phyloP scores from a whole-genome alignment of 495 filamentous ascomycete genomes.

The Lasiosphaeria miniovina region DNA sequence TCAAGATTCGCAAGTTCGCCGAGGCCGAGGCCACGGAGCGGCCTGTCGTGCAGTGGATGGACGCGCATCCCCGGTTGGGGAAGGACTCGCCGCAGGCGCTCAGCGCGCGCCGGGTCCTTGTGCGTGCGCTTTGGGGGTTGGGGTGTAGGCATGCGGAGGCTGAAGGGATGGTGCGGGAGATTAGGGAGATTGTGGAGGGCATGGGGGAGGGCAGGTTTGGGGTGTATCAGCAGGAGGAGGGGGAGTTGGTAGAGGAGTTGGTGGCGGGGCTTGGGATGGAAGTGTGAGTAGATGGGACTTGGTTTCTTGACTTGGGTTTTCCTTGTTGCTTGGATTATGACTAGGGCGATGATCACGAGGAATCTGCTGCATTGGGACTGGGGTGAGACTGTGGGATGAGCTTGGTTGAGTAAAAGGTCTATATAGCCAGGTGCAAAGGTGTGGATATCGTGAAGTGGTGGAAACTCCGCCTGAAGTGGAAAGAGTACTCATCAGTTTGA shows the following conservation, averaged over 20 bases:
- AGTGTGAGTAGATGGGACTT: too few species aligned
- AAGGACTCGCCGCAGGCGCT: slow-evolving; percentile 12
- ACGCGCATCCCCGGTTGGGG: background rate
- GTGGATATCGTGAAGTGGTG: too few species aligned
- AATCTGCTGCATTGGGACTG: too few species aligned
- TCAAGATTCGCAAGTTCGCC: slow-evolving; percentile 1
- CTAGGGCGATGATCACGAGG: too few species aligned
- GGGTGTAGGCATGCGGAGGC: background rate
- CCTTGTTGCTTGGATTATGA: too few species aligned
- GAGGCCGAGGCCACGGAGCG: slow-evolving; percentile 7
- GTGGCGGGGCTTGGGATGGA: background rate
- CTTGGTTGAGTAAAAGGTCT: too few species aligned
- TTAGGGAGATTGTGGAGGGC: background rate
- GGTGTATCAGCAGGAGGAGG: slow-evolving; percentile 9
- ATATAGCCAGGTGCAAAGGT: too few species aligned
- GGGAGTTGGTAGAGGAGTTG: background rate
- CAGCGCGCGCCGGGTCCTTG: slow-evolving; percentile 4
- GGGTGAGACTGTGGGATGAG: too few species aligned
- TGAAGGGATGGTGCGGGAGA: background rate
- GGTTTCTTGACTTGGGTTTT: too few species aligned
- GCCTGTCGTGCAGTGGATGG: slow-evolving; percentile 7
- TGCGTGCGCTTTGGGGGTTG: slow-evolving; percentile 1
- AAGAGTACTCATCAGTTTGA: too few species aligned
- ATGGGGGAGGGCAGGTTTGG: slow-evolving; percentile 4
- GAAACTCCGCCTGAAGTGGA: too few species aligned